Evolutionary conservation across 805 yeast genomes (phyloP), one percentile per base, ranked within the genome.

Genomic region (Wickerhamiella bombiphila): DNA sequence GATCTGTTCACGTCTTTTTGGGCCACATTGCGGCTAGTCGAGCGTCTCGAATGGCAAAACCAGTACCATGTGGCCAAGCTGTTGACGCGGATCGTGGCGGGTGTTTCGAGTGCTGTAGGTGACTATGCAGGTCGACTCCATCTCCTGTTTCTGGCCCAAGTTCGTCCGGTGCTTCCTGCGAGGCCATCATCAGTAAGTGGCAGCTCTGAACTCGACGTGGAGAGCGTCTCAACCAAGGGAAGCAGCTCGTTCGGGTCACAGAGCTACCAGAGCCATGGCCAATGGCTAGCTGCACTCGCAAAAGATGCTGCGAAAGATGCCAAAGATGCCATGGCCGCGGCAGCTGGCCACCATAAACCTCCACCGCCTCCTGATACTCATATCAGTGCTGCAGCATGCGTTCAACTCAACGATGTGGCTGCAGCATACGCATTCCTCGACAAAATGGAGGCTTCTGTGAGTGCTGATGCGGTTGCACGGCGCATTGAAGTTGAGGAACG

Each of bases 331-430:
- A 25, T 44, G 22, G 31, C 38, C 29, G 36, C 61, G 4, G 59
- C 57, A 5, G 45, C 54, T 35, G 22, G 32, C 35, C 29, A 35
- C 20, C 25, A 29, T 2, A 17, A 2, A 4, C n/a, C 35, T 5
- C 35, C 28, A 7, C 33, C 32, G 29, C 48, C 50, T 3, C 68
- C 71, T 2, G 67, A 65, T 13, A 76, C 85, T 50, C 66, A 69
- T 32, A 78, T 78, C 58, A 63, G 66, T 41, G 60, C 65, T 4
- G 64, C 68, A 37, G 74, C 85, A 0, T 81, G 93, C 56, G 71
- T 79, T n/a, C 74, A 78, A n/a, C 60, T 82, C 42, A 80, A 80
- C 55, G 74, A 83, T 49, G 51, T 83, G 7, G 61, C 55, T 32
- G 50, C 47, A 11, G 61, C 62, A 0, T 45, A 46, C 32, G 42